Evolutionary conservation across 805 yeast genomes (phyloP).

Genomic region (Ogataea polymorpha): DNA sequence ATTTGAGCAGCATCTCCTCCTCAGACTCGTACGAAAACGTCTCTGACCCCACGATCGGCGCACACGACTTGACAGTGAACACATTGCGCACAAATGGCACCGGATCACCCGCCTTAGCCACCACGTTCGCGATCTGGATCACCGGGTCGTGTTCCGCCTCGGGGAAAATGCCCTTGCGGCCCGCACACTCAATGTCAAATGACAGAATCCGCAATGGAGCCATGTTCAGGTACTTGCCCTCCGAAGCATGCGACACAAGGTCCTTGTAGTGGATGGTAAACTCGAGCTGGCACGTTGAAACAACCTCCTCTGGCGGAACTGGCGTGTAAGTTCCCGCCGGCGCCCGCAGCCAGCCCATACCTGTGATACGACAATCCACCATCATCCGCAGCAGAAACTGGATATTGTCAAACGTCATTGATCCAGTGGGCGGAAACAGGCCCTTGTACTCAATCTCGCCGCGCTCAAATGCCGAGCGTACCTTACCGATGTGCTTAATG

Average conservation of each 20-base stretch:
- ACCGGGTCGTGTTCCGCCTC: slow-evolving; percentile 92
- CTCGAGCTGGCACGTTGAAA: slow-evolving; percentile 86
- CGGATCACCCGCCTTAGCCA: slow-evolving; percentile 75
- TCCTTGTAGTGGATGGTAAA: slow-evolving; percentile 65
- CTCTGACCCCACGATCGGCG: slow-evolving; percentile 92
- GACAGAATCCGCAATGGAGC: slow-evolving; percentile 93
- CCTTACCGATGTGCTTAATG: slow-evolving; percentile 60
- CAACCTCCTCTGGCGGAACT: slow-evolving; percentile 35
- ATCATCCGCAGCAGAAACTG: slow-evolving; percentile 81
- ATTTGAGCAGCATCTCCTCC: slow-evolving; percentile 73
- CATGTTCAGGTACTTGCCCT: slow-evolving; percentile 88
- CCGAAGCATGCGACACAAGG: slow-evolving; percentile 77
- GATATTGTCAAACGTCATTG: slow-evolving; percentile 84
- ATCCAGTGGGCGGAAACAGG: slow-evolving; percentile 55
- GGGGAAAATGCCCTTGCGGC: slow-evolving; percentile 94
- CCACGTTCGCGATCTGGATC: slow-evolving; percentile 95
- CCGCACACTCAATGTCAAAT: slow-evolving; percentile 98
- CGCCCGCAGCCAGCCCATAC: slow-evolving; percentile 96
- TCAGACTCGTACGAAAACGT: slow-evolving; percentile 74
- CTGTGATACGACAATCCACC: slow-evolving; percentile 89
- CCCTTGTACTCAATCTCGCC: slow-evolving; percentile 69
- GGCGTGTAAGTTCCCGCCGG: slow-evolving; percentile 68
- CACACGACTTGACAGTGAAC: slow-evolving; percentile 86
- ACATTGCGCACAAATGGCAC: slow-evolving; percentile 92
- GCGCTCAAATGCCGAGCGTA: slow-evolving; percentile 80